A percentile compares a stretch with the other conserved stretches of the same genome.
phyloP scores from a whole-genome alignment of 2,329 filamentous ascomycete species.

The Fusarium setosum region DNA sequence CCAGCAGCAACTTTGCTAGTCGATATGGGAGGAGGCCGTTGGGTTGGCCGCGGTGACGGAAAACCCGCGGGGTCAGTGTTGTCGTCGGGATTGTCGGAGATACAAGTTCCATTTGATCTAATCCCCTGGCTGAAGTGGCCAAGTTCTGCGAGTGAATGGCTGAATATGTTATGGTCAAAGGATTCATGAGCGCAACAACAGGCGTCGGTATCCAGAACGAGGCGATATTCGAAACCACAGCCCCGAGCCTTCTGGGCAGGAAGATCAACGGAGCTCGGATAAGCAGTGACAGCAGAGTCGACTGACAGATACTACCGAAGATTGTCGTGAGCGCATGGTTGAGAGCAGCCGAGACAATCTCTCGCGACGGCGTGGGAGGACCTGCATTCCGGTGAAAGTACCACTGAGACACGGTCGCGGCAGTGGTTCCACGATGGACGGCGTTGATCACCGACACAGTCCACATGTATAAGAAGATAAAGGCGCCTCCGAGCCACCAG shows the following conservation, averaged over 20 bases:
- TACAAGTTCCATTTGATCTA: conserved; percentile 86
- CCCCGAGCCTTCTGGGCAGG: conserved; percentile 76
- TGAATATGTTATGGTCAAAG: conserved; percentile 90
- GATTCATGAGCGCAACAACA: conserved; percentile 87
- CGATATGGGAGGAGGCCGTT: conserved; percentile 83
- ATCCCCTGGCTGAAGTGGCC: conserved; percentile 78
- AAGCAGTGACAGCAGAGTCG: conserved; percentile 82
- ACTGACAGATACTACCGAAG: conserved; percentile 92
- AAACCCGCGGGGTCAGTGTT: conserved; percentile 69
- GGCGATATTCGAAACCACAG: conserved; percentile 76
- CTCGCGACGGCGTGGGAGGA: conserved; percentile 79
- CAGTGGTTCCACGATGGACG: conserved; percentile 90
- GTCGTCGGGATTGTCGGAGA: conserved; percentile 79
- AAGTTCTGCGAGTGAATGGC: conserved; percentile 93
- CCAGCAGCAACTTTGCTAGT: conserved; percentile 89
- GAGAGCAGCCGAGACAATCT: conserved; percentile 86
- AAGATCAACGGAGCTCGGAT: conserved; percentile 88
- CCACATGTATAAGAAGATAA: conserved; percentile 96
- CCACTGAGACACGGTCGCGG: conserved; percentile 97
- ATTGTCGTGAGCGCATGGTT: conserved; percentile 85
- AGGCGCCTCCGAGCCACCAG: conserved; percentile 95
- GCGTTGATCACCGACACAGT: conserved; percentile 88
- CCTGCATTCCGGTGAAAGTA: conserved; percentile 94
- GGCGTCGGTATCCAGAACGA: conserved; percentile 88
- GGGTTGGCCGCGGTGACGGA: conserved; percentile 55